Percentiles rank a stretch among this genome's conserved stretches.
Evolutionary conservation across 179 eudicot species (phyloP).

Genomic region (Actinidia polygama): DNA sequence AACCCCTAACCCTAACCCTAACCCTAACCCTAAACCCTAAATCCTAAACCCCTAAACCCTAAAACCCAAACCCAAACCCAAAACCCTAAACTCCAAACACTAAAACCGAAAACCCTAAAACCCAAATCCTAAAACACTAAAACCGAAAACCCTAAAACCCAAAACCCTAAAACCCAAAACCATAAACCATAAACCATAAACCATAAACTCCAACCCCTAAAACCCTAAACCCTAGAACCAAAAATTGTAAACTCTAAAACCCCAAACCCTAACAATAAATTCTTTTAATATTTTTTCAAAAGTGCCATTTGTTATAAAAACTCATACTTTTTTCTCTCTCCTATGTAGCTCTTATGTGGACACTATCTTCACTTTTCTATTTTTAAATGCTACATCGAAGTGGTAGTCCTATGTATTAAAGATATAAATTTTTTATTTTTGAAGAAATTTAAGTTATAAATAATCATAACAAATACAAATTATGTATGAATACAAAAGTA

Average conservation of each 20-base stretch:
- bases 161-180: slow-evolving; percentile 1
- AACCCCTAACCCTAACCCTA: slow-evolving; percentile 13
- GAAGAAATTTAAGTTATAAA: too few species aligned
- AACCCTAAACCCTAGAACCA: slow-evolving; percentile 11
- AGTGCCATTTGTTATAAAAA: too few species aligned
- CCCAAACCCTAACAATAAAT: slow-evolving; percentile 32
- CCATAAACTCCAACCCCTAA: slow-evolving; percentile 7
- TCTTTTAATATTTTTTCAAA: too few species aligned
- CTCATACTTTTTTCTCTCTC: not conserved
- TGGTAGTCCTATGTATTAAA: too few species aligned
- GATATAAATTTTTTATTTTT: too few species aligned
- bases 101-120: slow-evolving; percentile 6
- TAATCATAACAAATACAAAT: too few species aligned
- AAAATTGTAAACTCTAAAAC: slow-evolving; percentile 26
- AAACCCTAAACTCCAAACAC: slow-evolving; percentile 17
- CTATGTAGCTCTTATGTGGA: not conserved
- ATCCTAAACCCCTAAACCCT: not conserved
- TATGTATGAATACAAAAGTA: too few species aligned
- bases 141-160: not conserved
- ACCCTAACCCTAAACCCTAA: slow-evolving; percentile 11
- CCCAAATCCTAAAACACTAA: slow-evolving; percentile 11
- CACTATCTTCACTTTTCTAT: too few species aligned
- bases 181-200: not conserved
- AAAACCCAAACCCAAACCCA: not conserved
- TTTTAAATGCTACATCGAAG: too few species aligned